Base-by-base conservation (phyloP, 345 rosid genomes). In the Aquilaria sinensis region DNA sequence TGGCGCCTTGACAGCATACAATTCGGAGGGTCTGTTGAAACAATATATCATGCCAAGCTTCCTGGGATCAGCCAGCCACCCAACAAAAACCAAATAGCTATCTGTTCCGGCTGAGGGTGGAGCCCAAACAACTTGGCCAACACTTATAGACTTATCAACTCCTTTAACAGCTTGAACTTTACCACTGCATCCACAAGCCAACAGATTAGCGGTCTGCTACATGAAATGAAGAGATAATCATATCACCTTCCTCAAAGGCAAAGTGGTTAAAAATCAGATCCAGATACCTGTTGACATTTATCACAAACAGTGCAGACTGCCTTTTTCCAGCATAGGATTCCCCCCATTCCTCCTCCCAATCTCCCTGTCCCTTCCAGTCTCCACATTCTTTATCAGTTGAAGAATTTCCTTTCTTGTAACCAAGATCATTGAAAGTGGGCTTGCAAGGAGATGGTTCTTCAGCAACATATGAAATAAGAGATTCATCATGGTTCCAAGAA, bases 321-420 rank as follows among this genome's bases (percentile, higher is more conserved):
- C 80, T 86, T 78, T 90, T 94, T 34, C 97, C 96, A 0, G 87
- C 89, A 64, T 90, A 94, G 47, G 85, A 85, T 83, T 94, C 98
- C 49, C 98, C 98, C 98, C 97, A 93, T 31, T 81, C 90, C 77
- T 90, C 99, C 75, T 88, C 92, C 94, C 92, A 90, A 74, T 94
- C 95, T 51, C 99, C 99, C 77, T 79, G 91, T 70, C 91, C 97
- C 77, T 83, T 87, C 99, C 99, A 94, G 87, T 77, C 80, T 60
- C 74, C 77, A 63, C 66, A 16, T 55, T 88, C 93, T 57, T 80
- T 88, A 12, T 83, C 92, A 34, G 66, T 62, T 47, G 83, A 70
- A 49, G 75, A 75, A 37, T 37, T 37, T 16, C 70, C 74, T 75
- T 78, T 84, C 70, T 68, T 80, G 71, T 80, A 88, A 62, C 96